These are phyloP conservation scores for Groenewaldozyma salmanticensis DNA, from an alignment of 805 yeast species.

Conservation along the genomic window DNA sequence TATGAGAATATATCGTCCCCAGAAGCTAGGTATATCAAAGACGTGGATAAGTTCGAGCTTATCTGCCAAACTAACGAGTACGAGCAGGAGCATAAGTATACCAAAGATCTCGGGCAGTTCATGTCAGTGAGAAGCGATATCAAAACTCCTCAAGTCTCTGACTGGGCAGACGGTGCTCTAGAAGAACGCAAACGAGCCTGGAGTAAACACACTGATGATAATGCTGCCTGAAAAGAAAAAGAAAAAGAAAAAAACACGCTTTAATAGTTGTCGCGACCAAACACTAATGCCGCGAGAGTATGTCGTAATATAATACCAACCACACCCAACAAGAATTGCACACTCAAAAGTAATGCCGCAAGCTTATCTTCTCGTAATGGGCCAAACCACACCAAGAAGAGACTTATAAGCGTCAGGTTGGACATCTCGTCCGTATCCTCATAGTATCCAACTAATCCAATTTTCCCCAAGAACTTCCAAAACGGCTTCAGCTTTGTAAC, in stretches of 20 bases:
- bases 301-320: constrained; percentile 65
- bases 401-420: constrained; percentile 81
- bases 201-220: constrained; percentile 10
- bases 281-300: constrained; percentile 72
- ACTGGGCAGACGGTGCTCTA: constrained; percentile 54
- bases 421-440: constrained; percentile 40
- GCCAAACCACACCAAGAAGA: constrained; percentile 77
- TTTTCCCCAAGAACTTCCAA: constrained; percentile 37
- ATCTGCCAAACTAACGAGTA: constrained; percentile 50
- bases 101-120: constrained; percentile 58
- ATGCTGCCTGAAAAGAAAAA: constrained; percentile 1
- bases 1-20: constrained; percentile 74
- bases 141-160: constrained; percentile 60
- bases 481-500: constrained; percentile 14
- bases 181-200: constrained; percentile 37
- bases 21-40: constrained; percentile 88
- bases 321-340: constrained; percentile 63
- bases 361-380: constrained; percentile 79
- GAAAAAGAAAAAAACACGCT: background rate
- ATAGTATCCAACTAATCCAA: constrained; percentile 39
- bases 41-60: constrained; percentile 83
- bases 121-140: constrained; percentile 51
- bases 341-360: constrained; percentile 45
- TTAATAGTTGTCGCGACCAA: constrained; percentile 76
- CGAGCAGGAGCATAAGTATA: constrained; percentile 53